A percentile compares a stretch with the other conserved stretches of the same genome.
These are phyloP conservation scores for Selenicereus undatus DNA, from an alignment of 148 eudicot species.

Conservation along the genomic window DNA sequence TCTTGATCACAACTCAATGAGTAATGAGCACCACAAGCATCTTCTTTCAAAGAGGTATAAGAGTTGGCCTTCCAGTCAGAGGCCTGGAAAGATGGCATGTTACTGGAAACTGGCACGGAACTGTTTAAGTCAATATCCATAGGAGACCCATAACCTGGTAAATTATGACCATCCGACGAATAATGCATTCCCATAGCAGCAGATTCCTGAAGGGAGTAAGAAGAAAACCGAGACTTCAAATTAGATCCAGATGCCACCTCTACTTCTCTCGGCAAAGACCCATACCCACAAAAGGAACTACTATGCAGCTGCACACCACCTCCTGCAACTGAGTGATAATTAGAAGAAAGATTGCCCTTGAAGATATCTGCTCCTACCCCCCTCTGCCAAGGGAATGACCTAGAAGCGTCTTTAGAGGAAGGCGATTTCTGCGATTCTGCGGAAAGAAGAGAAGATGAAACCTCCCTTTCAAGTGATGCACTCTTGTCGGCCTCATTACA, in stretches of 20 bases:
- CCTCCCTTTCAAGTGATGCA: conserved; percentile 22
- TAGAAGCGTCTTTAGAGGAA: conserved; percentile 28
- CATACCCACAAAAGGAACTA: conserved; percentile 15
- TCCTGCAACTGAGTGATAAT: conserved; percentile 23
- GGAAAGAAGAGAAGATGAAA: conserved; percentile 25
- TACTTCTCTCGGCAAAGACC: conserved; percentile 26
- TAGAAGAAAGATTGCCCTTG: conserved; percentile 29
- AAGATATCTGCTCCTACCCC: conserved; percentile 32
- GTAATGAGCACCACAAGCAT: conserved; percentile 28
- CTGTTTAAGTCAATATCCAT: conserved; percentile 20
- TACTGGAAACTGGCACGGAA: conserved; percentile 13
- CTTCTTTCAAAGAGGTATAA: conserved; percentile 32
- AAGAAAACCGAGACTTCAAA: conserved; percentile 15
- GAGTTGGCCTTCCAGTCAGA: conserved; percentile 34
- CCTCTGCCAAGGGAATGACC: conserved; percentile 21
- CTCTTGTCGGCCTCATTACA: conserved; percentile 18
- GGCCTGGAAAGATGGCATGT: conserved; percentile 17
- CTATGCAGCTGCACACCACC: conserved; percentile 21
- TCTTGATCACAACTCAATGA: conserved; percentile 22
- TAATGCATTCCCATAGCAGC: conserved; percentile 31
- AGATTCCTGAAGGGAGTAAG: conserved; percentile 38
- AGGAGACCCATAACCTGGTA: conserved; percentile 19
- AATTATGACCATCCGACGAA: conserved; percentile 28
- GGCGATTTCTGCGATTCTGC: conserved; percentile 24
- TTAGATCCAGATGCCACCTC: conserved; percentile 24